Base-by-base conservation (phyloP, 2,329 filamentous ascomycete genomes). In the Colletotrichum sp. region DNA sequence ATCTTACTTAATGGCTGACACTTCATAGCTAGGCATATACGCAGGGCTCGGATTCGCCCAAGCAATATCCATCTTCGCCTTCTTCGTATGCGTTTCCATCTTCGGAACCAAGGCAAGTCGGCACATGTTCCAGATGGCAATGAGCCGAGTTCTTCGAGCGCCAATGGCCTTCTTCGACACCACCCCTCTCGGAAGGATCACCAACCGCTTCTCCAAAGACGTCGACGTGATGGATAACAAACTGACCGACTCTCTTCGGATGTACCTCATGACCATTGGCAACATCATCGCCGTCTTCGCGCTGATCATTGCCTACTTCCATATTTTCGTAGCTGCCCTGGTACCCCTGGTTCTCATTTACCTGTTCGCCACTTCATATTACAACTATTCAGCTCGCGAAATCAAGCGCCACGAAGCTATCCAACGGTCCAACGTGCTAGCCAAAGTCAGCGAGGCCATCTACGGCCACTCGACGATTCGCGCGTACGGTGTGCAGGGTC, bases 191-290 rank as follows among this genome's bases (percentile, higher is more conserved):
- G 96, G 96, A n/a, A 93, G 96, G 52, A 98, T 99, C 83, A 98
- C 95, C 32, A 99, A 99, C 83, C 94, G 96, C 24, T 99, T 99
- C 85, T 98, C 95, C 30, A 94, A 96, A 79, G 96, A 99, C 81
- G 94, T 98, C 52, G 95, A 98, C 81, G 95, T 96, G 72, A 97
- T 98, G 95, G 96, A 99, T 85, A 98, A 98, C 83, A 95, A 93
- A 72, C 86, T 98, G 55, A 94, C 94, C 0, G 96, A 98, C 80
- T 93, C 95, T 4, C 95, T 98, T 84, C 92, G 96, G 78, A 98
- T 98, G 92, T 98, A 96, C 86, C 93, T 96, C 80, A 87, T 98
- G 79, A 98, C 95, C 3, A 86, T 98, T 79, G 93, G 91, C 34
- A 95, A 94, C 90, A 95, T 98, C 78, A 87, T 93, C 3, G 93